Percentiles rank a stretch among this genome's conserved stretches.
Evolutionary conservation across 352 stramenopile genomes (phyloP).

Genomic region (Phytophthora pini): DNA sequence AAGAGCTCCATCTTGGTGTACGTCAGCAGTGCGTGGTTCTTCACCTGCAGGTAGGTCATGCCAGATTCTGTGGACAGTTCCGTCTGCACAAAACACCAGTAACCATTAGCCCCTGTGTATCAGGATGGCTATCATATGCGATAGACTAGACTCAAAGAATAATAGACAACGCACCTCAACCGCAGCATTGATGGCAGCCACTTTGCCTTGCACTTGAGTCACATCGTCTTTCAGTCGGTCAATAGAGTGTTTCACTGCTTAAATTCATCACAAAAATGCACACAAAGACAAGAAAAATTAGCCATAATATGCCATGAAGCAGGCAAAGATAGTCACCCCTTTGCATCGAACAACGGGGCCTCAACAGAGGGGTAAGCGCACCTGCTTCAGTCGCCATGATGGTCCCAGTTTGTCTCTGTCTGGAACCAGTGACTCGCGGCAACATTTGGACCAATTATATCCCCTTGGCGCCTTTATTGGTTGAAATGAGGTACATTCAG

Average conservation of each 20-base stretch:
- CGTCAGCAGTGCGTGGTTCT: constrained; percentile 86
- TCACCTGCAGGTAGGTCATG: constrained; percentile 87
- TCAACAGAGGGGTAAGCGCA: constrained; percentile 27
- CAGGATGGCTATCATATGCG: not conserved
- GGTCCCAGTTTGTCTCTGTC: constrained; percentile 6
- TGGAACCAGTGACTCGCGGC: constrained; percentile 8
- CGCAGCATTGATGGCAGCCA: constrained; percentile 46
- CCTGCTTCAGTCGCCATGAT: constrained; percentile 47
- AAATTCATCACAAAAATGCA: constrained; percentile 18
- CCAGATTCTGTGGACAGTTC: constrained; percentile 66
- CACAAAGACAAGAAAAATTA: constrained; percentile 15
- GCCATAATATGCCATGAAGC: not conserved
- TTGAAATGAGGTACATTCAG: constrained; percentile 9
- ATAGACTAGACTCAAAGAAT: not conserved
- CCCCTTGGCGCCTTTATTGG: constrained; percentile 33
- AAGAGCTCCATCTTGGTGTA: constrained; percentile 91
- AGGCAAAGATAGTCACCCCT: constrained; percentile 2
- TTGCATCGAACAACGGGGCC: constrained; percentile 1
- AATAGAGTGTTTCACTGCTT: constrained; percentile 51
- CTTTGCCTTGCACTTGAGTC: constrained; percentile 62
- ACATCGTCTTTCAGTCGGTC: constrained; percentile 64
- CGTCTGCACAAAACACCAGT: constrained; percentile 38
- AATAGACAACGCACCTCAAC: constrained; percentile 44
- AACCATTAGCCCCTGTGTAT: not conserved
- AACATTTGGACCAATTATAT: constrained; percentile 9